A percentile compares a stretch with the other conserved stretches of the same genome.
phyloP scores from a whole-genome alignment of 129 eudicot genomes.

The Solidago caesia region DNA sequence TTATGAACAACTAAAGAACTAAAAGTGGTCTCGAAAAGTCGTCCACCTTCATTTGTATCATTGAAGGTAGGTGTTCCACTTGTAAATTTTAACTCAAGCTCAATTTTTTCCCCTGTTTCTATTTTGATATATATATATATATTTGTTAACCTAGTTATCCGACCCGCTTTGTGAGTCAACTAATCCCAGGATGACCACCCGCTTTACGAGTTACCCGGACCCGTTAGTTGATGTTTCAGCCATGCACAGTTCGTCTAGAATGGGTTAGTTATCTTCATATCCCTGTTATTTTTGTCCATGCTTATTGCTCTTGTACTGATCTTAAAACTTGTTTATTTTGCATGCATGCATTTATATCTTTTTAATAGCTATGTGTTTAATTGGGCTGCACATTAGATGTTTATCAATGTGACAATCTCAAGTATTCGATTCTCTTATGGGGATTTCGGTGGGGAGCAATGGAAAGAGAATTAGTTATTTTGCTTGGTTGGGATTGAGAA shows the following conservation, averaged over 20 bases:
- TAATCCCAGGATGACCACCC: too few relatives aligned
- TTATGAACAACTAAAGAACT: too few relatives aligned
- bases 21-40: too few relatives aligned
- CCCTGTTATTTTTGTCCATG: not conserved
- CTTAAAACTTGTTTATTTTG: not conserved
- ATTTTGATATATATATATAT: too few relatives aligned
- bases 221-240: too few relatives aligned
- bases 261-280: slow-evolving; percentile 14
- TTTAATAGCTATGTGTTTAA: not conserved
- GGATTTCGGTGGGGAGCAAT: not conserved
- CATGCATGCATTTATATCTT: not conserved
- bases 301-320: not conserved
- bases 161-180: too few relatives aligned
- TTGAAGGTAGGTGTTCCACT: slow-evolving; percentile 1
- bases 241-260: slow-evolving; percentile 12
- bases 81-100: slow-evolving; percentile 8
- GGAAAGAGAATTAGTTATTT: not conserved
- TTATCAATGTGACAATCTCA: not conserved
- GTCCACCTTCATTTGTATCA: not conserved
- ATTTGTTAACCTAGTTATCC: too few relatives aligned
- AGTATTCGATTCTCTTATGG: not conserved
- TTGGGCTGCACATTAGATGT: not conserved
- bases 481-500: not conserved
- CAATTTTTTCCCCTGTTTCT: too few relatives aligned
- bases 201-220: slow-evolving; percentile 2